phyloP scores from a whole-genome alignment of 768 basidiomycete species.

The Russula vinacea region DNA sequence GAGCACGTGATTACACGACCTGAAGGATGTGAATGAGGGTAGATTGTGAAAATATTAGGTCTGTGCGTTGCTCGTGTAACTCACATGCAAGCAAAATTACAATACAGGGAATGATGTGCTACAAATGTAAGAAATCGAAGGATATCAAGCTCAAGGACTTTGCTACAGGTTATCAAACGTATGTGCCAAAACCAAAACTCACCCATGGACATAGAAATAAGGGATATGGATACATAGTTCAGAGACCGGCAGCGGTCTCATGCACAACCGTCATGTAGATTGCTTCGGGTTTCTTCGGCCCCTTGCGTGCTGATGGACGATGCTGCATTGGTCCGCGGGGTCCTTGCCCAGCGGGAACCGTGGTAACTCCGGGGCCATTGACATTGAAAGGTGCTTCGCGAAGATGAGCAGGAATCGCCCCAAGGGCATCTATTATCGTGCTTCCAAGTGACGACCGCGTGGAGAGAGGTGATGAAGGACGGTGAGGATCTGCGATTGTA shows the following conservation, averaged over 20 bases:
- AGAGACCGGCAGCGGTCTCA: conserved; percentile 16
- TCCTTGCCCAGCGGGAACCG: conserved; percentile 7
- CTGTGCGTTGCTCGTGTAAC: background rate
- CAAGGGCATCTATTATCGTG: conserved; percentile 25
- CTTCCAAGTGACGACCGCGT: conserved; percentile 18
- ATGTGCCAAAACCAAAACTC: background rate
- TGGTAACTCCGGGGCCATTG: background rate
- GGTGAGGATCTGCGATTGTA: background rate
- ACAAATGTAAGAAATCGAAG: conserved; percentile 23
- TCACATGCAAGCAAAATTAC: conserved; percentile 3
- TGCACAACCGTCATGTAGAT: conserved; percentile 29
- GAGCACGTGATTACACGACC: background rate
- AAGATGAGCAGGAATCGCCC: conserved; percentile 20
- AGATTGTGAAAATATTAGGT: background rate
- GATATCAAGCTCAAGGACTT: conserved; percentile 7
- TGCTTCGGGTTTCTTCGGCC: conserved; percentile 16
- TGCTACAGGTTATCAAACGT: conserved; percentile 24
- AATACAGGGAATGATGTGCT: conserved; percentile 19
- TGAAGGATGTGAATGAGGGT: background rate
- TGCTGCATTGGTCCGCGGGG: conserved; percentile 3
- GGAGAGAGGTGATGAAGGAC: conserved; percentile 18
- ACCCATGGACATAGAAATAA: background rate
- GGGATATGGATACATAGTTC: background rate
- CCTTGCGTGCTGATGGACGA: conserved; percentile 6
- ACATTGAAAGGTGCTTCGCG: conserved; percentile 21